These are phyloP conservation scores for Pythium apleroticum DNA, from an alignment of 352 stramenopile species.

Conservation along the genomic window DNA sequence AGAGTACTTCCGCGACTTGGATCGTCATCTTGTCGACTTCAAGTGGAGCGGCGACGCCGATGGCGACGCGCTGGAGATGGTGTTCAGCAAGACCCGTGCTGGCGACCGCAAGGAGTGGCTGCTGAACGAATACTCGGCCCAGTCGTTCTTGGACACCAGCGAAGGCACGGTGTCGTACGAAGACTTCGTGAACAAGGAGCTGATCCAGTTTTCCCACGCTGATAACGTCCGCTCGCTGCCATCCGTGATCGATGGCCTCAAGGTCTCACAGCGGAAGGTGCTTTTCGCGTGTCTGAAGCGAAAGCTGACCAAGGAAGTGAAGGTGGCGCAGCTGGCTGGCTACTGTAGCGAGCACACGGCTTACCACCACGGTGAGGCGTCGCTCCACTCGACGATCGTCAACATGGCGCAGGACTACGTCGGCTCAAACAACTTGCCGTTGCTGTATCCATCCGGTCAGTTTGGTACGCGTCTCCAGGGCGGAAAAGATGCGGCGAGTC, in stretches of 20 bases:
- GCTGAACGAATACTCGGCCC: conserved; percentile 78
- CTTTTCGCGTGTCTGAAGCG: conserved; percentile 98
- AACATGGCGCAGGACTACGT: conserved; percentile 99
- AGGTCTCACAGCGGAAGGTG: conserved; percentile 97
- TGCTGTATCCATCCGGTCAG: conserved; percentile 97
- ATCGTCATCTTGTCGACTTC: conserved; percentile 94
- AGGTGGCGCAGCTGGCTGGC: conserved; percentile 98
- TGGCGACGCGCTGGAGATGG: conserved; percentile 97
- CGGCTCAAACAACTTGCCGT: conserved; percentile 98
- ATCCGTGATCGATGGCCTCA: conserved; percentile 96
- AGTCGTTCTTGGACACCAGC: conserved; percentile 94
- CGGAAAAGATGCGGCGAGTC: conserved; percentile 97
- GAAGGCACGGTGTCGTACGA: conserved; percentile 89
- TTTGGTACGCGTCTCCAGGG: conserved; percentile 99
- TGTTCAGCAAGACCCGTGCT: conserved; percentile 97
- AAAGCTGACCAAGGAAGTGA: conserved; percentile 98
- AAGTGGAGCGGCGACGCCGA: conserved; percentile 66
- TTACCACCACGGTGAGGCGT: conserved; percentile 99
- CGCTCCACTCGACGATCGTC: conserved; percentile 97
- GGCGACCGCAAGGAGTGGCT: conserved; percentile 97
- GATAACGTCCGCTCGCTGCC: conserved; percentile 97
- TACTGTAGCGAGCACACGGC: conserved; percentile 97
- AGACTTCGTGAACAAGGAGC: conserved; percentile 98
- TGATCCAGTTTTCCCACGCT: conserved; percentile 98
- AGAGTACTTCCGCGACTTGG: conserved; percentile 98